Conservation (phyloP, 176 grass and related monocot species). For the Juncus effusus region DNA sequence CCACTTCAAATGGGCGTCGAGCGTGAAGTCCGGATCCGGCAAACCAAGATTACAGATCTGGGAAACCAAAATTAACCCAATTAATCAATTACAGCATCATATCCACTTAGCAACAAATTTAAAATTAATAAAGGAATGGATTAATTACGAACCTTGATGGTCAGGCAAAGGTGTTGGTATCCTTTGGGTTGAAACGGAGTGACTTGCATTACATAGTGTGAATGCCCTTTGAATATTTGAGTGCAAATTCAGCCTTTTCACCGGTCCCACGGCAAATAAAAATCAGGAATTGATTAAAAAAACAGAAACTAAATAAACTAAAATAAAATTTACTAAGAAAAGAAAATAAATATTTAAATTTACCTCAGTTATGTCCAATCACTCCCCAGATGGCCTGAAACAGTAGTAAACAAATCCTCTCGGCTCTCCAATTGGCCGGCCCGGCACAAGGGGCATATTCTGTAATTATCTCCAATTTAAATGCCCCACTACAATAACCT, state of each 20-base stretch:
- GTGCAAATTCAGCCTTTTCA: slow-evolving; percentile 96
- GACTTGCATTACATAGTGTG: slow-evolving; percentile 99
- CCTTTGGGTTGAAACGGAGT: slow-evolving; percentile 98
- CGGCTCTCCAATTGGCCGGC: no score
- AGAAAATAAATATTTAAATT: no score
- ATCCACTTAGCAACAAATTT: neutral
- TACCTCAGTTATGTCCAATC: no score
- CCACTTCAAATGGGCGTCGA: slow-evolving; percentile 94
- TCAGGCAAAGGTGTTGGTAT: slow-evolving; percentile 98
- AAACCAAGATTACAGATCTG: slow-evolving; percentile 99
- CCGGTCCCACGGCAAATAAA: slow-evolving; percentile 98
- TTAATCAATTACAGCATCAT: no score
- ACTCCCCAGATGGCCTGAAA: no score
- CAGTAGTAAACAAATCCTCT: no score
- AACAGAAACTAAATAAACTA: no score
- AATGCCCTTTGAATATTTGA: slow-evolving; percentile 99
- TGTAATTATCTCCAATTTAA: no score
- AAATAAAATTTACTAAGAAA: no score
- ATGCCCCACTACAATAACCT: no score
- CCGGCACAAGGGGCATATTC: no score
- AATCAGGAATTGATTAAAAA: no score
- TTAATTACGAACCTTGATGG: slow-evolving; percentile 61
- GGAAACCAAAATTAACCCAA: slow-evolving; percentile 11
- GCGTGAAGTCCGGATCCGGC: slow-evolving; percentile 93
- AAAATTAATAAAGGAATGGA: neutral